Conservation (phyloP, 1,139 yeast species). For the Nematodospora anomalae region DNA sequence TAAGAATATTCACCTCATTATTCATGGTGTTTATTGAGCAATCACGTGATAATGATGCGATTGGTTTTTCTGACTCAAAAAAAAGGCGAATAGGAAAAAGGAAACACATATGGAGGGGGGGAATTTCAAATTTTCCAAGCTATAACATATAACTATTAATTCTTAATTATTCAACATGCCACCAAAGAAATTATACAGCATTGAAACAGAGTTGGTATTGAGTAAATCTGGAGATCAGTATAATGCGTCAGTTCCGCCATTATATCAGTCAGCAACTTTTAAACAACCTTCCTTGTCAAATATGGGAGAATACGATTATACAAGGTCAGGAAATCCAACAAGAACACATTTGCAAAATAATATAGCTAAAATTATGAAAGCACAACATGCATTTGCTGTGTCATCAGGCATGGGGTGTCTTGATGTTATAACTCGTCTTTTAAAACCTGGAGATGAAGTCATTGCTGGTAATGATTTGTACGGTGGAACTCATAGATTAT, state of each 20-base stretch:
- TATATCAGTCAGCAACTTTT: slow-evolving; percentile 91
- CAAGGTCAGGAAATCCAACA: slow-evolving; percentile 94
- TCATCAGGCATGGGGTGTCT: slow-evolving; percentile 92
- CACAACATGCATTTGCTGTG: slow-evolving; percentile 73
- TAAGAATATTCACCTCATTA: too few species aligned
- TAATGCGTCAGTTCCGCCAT: slow-evolving; percentile 83
- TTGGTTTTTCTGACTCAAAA: neutral
- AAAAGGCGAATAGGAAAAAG: too few species aligned
- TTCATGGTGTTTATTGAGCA: neutral
- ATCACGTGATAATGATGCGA: slow-evolving; percentile 4
- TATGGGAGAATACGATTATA: slow-evolving; percentile 87
- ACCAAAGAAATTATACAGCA: slow-evolving; percentile 37
- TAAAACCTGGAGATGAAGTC: slow-evolving; percentile 78
- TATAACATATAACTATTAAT: too few species aligned
- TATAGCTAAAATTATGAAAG: slow-evolving; percentile 72
- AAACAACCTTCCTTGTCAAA: slow-evolving; percentile 74
- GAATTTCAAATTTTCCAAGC: neutral
- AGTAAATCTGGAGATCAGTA: slow-evolving; percentile 68
- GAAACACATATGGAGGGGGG: neutral
- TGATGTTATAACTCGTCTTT: slow-evolving; percentile 74
- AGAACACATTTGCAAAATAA: slow-evolving; percentile 78
- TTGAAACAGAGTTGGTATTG: slow-evolving; percentile 77
- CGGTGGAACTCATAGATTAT: slow-evolving; percentile 87
- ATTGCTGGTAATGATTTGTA: slow-evolving; percentile 92
- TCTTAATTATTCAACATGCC: slow-evolving; percentile 19